phyloP scores from a whole-genome alignment of 805 yeast genomes.

The Monosporozyma yasuniensis region DNA sequence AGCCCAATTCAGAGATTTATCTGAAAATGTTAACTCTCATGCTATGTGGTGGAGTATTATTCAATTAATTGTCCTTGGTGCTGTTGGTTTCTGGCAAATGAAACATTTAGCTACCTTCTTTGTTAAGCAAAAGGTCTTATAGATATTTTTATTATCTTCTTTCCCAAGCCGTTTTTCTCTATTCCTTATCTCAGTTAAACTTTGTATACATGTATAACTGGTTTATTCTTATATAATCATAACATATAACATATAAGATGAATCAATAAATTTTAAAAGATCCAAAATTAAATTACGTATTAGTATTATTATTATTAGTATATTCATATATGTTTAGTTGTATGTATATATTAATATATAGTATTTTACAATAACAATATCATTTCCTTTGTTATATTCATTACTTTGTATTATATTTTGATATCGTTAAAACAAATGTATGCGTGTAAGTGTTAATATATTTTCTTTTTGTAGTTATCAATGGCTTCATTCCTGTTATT shows the following conservation, averaged over 20 bases:
- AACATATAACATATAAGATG: not conserved
- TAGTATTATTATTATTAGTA: no score
- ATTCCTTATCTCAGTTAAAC: not conserved
- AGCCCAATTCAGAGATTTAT: conserved; percentile 59
- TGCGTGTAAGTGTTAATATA: not conserved
- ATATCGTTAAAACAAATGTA: not conserved
- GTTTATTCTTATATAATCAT: not conserved
- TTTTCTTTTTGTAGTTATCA: not conserved
- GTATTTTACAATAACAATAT: not conserved
- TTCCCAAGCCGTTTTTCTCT: no score
- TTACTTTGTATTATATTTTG: not conserved
- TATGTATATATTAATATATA: not conserved
- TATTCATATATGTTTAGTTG: not conserved
- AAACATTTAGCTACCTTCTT: conserved; percentile 66
- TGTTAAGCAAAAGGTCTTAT: conserved; percentile 58
- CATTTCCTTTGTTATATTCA: no score
- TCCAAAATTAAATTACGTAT: not conserved
- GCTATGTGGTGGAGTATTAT: conserved; percentile 68
- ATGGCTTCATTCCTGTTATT: not conserved
- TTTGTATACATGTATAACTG: not conserved
- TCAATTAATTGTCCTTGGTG: conserved; percentile 54
- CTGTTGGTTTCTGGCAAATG: conserved; percentile 67
- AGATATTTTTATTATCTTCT: conserved; percentile 1
- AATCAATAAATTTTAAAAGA: not conserved
- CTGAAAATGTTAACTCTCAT: conserved; percentile 60